Evolutionary conservation across 805 yeast genomes (phyloP).

Genomic region (Ascoidea tarda): DNA sequence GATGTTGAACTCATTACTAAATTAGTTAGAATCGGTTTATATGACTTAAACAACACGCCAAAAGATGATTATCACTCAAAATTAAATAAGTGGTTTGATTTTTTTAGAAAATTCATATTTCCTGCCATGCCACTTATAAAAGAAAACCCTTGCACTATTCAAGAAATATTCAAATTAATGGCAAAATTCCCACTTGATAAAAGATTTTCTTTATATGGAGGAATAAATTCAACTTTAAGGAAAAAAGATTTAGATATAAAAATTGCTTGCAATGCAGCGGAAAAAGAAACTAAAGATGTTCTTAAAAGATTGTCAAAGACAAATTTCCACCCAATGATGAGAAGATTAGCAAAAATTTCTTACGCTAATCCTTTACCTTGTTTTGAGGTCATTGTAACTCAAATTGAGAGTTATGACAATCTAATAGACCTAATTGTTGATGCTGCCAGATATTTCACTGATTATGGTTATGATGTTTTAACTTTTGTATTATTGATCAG

Average conservation of each 20-base stretch:
- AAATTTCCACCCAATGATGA: constrained; percentile 58
- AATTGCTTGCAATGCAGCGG: constrained; percentile 49
- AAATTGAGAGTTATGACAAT: constrained; percentile 86
- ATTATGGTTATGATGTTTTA: constrained; percentile 75
- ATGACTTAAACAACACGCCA: constrained; percentile 18
- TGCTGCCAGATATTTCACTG: constrained; percentile 61
- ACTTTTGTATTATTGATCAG: constrained; percentile 61
- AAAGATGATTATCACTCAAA: constrained; percentile 9
- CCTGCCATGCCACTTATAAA: constrained; percentile 43
- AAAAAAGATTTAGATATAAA: constrained; percentile 43
- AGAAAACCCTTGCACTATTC: constrained; percentile 43
- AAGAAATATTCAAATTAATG: constrained; percentile 44
- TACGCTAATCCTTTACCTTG: constrained; percentile 71
- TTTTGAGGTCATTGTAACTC: constrained; percentile 55
- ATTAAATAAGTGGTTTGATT: constrained; percentile 38
- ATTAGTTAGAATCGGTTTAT: constrained; percentile 43
- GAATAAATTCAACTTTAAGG: constrained; percentile 42
- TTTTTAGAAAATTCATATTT: constrained; percentile 48
- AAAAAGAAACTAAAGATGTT: constrained; percentile 63
- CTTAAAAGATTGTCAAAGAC: constrained; percentile 74
- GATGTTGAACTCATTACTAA: constrained; percentile 36
- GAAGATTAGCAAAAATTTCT: constrained; percentile 56
- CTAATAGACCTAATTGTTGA: constrained; percentile 66
- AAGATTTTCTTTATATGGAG: constrained; percentile 73
- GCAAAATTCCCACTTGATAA: constrained; percentile 39